Conservation (phyloP, 2,329 filamentous ascomycete genomes). For the Fusarium albosuccineum region DNA sequence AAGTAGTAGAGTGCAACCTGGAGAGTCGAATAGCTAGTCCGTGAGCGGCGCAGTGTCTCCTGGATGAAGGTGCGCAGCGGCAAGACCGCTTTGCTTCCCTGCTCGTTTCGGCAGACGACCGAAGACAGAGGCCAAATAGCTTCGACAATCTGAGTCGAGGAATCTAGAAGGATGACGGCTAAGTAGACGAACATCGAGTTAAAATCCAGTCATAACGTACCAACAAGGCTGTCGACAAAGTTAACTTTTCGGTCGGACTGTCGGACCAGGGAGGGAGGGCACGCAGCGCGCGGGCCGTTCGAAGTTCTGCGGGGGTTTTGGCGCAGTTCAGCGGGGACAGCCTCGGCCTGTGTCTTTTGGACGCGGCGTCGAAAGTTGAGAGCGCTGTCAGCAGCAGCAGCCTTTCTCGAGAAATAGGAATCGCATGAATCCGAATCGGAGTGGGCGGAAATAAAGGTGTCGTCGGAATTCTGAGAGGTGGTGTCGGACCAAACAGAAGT, state of each 20-base stretch:
- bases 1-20: slow-evolving; percentile 98
- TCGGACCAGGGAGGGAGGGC: slow-evolving; percentile 82
- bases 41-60: slow-evolving; percentile 93
- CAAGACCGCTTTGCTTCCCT: slow-evolving; percentile 81
- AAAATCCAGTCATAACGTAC: slow-evolving; percentile 72
- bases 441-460: slow-evolving; percentile 73
- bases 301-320: slow-evolving; percentile 73
- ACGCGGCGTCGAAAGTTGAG: slow-evolving; percentile 41
- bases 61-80: slow-evolving; percentile 97
- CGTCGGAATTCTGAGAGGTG: slow-evolving; percentile 77
- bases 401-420: slow-evolving; percentile 52
- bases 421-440: slow-evolving; percentile 67
- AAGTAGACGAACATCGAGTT: slow-evolving; percentile 45
- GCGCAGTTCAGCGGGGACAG: slow-evolving; percentile 71
- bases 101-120: slow-evolving; percentile 79
- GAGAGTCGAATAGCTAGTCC: slow-evolving; percentile 96
- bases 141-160: slow-evolving; percentile 96
- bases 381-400: slow-evolving; percentile 39
- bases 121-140: slow-evolving; percentile 96
- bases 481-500: slow-evolving; percentile 83
- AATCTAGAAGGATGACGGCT: slow-evolving; percentile 73
- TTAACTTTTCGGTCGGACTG: slow-evolving; percentile 93
- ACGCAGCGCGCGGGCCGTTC: slow-evolving; percentile 67
- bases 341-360: slow-evolving; percentile 52
- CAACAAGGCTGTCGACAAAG: slow-evolving; percentile 97